phyloP scores from a whole-genome alignment of 2,329 filamentous ascomycete genomes.

The Phaeosphaeria sp. region DNA sequence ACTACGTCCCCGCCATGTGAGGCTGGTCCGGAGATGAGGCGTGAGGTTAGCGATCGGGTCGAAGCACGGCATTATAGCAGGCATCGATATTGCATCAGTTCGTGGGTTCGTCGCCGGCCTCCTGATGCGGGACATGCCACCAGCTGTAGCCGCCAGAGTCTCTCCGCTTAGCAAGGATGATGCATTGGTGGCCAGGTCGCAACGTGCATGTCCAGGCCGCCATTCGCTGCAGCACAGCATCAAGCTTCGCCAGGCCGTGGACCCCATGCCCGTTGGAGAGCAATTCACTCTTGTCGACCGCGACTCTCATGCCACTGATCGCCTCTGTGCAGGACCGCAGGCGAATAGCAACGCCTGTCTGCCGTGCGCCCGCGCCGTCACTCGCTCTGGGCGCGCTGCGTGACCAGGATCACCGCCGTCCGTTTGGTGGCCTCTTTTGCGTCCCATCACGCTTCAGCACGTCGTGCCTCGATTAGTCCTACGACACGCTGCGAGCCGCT shows the following conservation, averaged over 20 bases:
- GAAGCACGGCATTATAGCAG: conserved; percentile 1
- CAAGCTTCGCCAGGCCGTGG: conserved; percentile 22
- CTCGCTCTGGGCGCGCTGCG: not conserved
- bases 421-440: conserved; percentile 10
- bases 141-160: conserved; percentile 15
- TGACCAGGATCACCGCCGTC: conserved; percentile 10
- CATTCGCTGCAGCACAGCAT: conserved; percentile 23
- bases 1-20: not conserved
- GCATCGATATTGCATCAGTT: conserved; percentile 10
- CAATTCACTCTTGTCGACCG: not conserved
- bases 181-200: conserved; percentile 14
- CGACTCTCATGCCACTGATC: conserved; percentile 8
- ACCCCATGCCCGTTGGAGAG: not conserved
- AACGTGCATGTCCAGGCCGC: conserved; percentile 13
- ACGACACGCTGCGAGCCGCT: conserved; percentile 39
- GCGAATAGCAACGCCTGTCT: not conserved
- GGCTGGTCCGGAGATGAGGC: not conserved
- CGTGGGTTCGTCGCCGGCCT: not conserved
- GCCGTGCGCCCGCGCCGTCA: not conserved
- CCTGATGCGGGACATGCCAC: not conserved
- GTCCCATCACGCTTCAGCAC: conserved; percentile 17
- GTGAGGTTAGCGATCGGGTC: not conserved
- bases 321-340: not conserved
- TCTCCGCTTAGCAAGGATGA: conserved; percentile 12
- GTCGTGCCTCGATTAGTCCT: conserved; percentile 29